These are phyloP conservation scores for Cairneyella variabilis DNA, from an alignment of 495 filamentous ascomycete genomes.

Conservation along the genomic window DNA sequence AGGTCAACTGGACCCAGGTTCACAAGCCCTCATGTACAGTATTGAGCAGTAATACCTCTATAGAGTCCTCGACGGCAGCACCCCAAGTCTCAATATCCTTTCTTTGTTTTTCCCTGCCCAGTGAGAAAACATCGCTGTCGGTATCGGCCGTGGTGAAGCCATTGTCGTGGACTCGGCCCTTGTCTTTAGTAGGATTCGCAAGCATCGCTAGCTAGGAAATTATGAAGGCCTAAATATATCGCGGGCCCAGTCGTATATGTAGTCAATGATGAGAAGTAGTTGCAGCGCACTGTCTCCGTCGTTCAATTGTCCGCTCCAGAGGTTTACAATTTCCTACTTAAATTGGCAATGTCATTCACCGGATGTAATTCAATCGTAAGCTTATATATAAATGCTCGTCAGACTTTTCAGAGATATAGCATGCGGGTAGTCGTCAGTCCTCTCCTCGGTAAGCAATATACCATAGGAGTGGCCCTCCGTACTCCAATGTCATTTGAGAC, in stretches of 20 bases:
- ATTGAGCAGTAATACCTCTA: background rate
- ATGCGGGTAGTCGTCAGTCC: slow-evolving; percentile 1
- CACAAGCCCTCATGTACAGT: too few species aligned
- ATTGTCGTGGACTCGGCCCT: too few species aligned
- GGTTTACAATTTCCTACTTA: slow-evolving; percentile 1
- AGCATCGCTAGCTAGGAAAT: background rate
- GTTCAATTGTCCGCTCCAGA: background rate
- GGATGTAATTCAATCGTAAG: background rate
- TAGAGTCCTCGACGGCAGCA: background rate
- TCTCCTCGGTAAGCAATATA: slow-evolving; percentile 7
- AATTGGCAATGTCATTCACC: background rate
- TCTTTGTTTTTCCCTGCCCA: background rate
- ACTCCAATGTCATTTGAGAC: background rate
- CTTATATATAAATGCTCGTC: background rate
- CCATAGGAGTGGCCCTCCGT: slow-evolving; percentile 4
- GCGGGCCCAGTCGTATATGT: slow-evolving; percentile 11
- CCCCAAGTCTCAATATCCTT: background rate
- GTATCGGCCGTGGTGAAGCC: background rate
- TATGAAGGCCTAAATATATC: slow-evolving; percentile 7
- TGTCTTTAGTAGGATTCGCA: background rate
- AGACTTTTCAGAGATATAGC: background rate
- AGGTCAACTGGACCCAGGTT: too few species aligned
- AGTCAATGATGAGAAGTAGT: slow-evolving; percentile 13
- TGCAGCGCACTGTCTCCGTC: background rate
- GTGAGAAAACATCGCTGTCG: background rate